phyloP scores from a whole-genome alignment of 495 filamentous ascomycete species.

The Annulohypoxylon bovei region DNA sequence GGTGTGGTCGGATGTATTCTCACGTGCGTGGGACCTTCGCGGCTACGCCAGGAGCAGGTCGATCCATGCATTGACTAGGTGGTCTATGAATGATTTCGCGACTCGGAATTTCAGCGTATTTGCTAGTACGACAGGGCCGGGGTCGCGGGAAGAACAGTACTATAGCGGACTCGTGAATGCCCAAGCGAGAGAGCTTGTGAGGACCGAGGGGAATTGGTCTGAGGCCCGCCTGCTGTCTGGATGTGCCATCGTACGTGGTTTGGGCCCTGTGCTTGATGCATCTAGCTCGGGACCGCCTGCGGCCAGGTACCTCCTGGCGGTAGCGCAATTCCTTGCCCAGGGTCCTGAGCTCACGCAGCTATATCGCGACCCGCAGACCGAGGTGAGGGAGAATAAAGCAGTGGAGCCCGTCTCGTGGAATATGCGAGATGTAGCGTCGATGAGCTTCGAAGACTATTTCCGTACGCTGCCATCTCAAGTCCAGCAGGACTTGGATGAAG shows the following conservation, averaged over 20 bases:
- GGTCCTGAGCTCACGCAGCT: neutral
- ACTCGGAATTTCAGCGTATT: neutral
- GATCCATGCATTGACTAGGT: neutral
- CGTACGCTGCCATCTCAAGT: neutral
- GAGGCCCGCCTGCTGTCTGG: neutral
- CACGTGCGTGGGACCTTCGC: neutral
- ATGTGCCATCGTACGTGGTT: neutral
- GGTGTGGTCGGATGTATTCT: neutral
- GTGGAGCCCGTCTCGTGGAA: neutral
- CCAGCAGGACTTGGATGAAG: neutral
- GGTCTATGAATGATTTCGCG: neutral
- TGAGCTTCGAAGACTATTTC: neutral
- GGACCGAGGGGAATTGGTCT: too few species aligned
- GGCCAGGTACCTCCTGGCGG: neutral
- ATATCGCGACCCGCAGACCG: neutral
- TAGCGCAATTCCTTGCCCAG: neutral
- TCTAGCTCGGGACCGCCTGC: neutral
- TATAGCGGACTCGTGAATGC: neutral
- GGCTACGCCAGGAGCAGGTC: neutral
- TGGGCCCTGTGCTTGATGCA: neutral
- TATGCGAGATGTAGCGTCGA: neutral
- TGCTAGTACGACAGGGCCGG: too few species aligned
- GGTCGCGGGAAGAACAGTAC: neutral
- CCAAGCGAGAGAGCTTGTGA: neutral
- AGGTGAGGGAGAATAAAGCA: neutral